Percentiles rank a stretch among this genome's conserved stretches.
Evolutionary conservation across 2,329 filamentous ascomycete genomes (phyloP).

Genomic region (Knoxdaviesia proteae): DNA sequence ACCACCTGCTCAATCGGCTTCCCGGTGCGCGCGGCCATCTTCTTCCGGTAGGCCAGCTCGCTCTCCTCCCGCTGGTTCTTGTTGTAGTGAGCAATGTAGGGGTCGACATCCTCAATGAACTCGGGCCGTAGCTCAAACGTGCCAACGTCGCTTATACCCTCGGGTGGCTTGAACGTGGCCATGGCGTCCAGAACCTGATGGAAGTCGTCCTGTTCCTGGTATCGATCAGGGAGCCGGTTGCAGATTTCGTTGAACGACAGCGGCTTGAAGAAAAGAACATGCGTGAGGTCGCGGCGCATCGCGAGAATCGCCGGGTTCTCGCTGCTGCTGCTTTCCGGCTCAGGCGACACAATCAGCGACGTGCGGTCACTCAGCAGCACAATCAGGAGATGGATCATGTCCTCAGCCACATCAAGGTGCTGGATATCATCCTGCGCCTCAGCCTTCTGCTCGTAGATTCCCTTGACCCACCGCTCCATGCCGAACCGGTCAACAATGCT

Average conservation of each 20-base stretch:
- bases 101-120: slow-evolving; percentile 74
- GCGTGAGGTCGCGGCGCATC: slow-evolving; percentile 75
- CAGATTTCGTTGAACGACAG: slow-evolving; percentile 86
- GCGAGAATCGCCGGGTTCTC: slow-evolving; percentile 40
- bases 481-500: slow-evolving; percentile 85
- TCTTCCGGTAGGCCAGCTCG: slow-evolving; percentile 69
- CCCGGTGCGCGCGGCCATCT: slow-evolving; percentile 72
- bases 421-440: slow-evolving; percentile 69
- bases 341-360: slow-evolving; percentile 43
- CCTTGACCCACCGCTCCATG: slow-evolving; percentile 70
- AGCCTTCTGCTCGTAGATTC: slow-evolving; percentile 52
- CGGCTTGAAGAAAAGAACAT: slow-evolving; percentile 90
- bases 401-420: slow-evolving; percentile 81
- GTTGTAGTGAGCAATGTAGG: slow-evolving; percentile 87
- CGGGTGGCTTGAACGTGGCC: slow-evolving; percentile 72
- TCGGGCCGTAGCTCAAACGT: slow-evolving; percentile 83
- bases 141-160: slow-evolving; percentile 79
- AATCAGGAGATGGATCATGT: slow-evolving; percentile 85
- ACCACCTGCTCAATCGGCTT: slow-evolving; percentile 67
- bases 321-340: slow-evolving; percentile 28
- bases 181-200: slow-evolving; percentile 68
- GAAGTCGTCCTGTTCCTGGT: slow-evolving; percentile 77
- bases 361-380: slow-evolving; percentile 77
- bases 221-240: slow-evolving; percentile 67
- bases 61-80: slow-evolving; percentile 95